Evolutionary conservation across 495 filamentous ascomycete genomes (phyloP), one percentile per base, ranked within the genome.

Genomic region (Penicillium paxilli): DNA sequence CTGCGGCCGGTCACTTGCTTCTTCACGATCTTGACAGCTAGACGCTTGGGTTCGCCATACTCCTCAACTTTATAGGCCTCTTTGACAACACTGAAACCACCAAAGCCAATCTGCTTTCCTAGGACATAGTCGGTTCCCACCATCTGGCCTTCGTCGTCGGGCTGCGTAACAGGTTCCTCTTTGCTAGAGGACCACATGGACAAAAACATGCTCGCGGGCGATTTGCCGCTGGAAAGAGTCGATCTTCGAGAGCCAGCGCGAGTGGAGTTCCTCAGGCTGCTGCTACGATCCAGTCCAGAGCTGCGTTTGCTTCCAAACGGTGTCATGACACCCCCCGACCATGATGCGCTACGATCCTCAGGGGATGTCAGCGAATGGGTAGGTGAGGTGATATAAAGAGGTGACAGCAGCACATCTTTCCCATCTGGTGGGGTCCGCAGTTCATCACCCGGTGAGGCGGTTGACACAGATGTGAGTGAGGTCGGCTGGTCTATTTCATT

Each of bases 71-170:
- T 88, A 52, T 76, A 83, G 8, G 87, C 87, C 60, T 91, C 87
- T 60, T 87, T 87, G 14, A 91, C 83, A 0, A 80, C 74, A 55
- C 85, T 88, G 62, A 90, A 90, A 12, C 87, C 87, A 19, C 87
- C 87, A 57, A 72, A 82, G 30, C 85, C 87, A 37, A 91, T 82
- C 45, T 85, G 79, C 53, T 85, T 86, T 17, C 87, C 87, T 49
- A 91, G 80, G 23, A 90, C 85, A 63, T 91, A 90, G 42, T 86
- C 81, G 24, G 76, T 79, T 20, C 87, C 87, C 32, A 91, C 81
- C 66, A 87, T 84, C 64, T 90, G 87, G 1, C 87, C 87, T 66
- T 89, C 87, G 35, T 85, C 83, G 58, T 91, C 87, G 1, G 85
- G 85, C 25, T 74, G 66, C 4, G 72, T 58, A 10, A 68, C 62